Evolutionary conservation across 2,329 filamentous ascomycete genomes (phyloP), one percentile per base, ranked within the genome.

Genomic region (Colletotrichum horii): DNA sequence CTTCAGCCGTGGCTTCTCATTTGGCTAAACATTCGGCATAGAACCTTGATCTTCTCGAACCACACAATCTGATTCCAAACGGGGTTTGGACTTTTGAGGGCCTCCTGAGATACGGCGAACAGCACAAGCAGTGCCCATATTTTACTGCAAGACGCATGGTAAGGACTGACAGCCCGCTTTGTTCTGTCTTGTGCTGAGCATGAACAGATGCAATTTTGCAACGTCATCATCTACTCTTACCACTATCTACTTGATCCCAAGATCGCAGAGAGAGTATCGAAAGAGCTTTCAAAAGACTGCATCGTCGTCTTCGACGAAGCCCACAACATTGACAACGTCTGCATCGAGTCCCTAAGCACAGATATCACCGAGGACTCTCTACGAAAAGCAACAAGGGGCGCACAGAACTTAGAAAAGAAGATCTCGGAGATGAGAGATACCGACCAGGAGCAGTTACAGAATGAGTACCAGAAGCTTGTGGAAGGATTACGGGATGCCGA

Each of bases 281-380:
- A 94, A 83, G 97, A 99, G 81, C 91, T 99, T 14, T 98, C 97
- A 0, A 98, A 98, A 80, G 97, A 99, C 83, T 98, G 96, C 83
- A 99, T 99, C 68, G 95, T 99, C 24, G 97, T 99, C 4, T 99
- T 99, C 78, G 97, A 99, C 81, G 97, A 99, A 84, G 97, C 97
- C 16, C 97, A 99, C 87, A 99, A 99, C 82, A 99, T 99, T 80
- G 97, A 99, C 89, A 99, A 99, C 82, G 97, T 99, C 75, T 99
- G 97, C 83, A 99, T 99, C 79, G 97, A 99, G 82, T 96, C 97
- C 3, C 87, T 98, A 15, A 99, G 97, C 82, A 98, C 98, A 56
- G 97, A 99, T 81, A 91, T 99, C 73, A 98, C 96, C 0, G 96
- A 99, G 82, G 97, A 98, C 79, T 98, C 96, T 1, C 84, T 99